These are phyloP conservation scores for Leptodermis oblonga DNA, from an alignment of 257 asterid species.

Conservation along the genomic window DNA sequence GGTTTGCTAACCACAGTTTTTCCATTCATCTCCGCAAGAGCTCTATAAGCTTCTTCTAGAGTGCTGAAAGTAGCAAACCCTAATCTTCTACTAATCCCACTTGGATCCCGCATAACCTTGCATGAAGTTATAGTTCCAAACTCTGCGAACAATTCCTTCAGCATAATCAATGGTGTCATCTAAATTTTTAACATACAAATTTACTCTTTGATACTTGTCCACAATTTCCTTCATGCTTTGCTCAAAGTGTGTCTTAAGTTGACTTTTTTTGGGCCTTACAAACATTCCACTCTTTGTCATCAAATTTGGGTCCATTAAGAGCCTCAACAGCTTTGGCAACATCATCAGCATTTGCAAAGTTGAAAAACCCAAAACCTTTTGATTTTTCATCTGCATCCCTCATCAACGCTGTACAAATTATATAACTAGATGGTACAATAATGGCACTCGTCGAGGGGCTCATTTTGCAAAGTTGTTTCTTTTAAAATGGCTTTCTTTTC, in stretches of 20 bases:
- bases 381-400: constrained; percentile 52
- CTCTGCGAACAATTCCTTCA: constrained; percentile 46
- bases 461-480: too few species aligned
- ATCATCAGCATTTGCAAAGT: constrained; percentile 50
- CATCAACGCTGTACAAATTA: constrained; percentile 56
- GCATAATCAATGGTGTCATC: constrained; percentile 58
- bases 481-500: too few species aligned
- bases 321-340: constrained; percentile 54
- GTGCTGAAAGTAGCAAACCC: constrained; percentile 64
- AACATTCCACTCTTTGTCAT: constrained; percentile 52
- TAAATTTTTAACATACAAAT: constrained; percentile 51
- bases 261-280: constrained; percentile 56
- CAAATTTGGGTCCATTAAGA: constrained; percentile 43
- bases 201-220: constrained; percentile 45
- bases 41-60: constrained; percentile 57
- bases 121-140: constrained; percentile 48
- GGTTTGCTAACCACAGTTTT: constrained; percentile 48
- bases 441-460: too few species aligned
- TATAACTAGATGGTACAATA: too few species aligned
- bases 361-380: constrained; percentile 52
- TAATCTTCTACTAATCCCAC: constrained; percentile 56
- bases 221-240: constrained; percentile 41
- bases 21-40: constrained; percentile 59
- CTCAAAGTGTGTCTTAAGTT: constrained; percentile 39
- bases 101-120: constrained; percentile 65